phyloP scores from a whole-genome alignment of 805 yeast species.

The Hanseniaspora pseudoguilliermondii region DNA sequence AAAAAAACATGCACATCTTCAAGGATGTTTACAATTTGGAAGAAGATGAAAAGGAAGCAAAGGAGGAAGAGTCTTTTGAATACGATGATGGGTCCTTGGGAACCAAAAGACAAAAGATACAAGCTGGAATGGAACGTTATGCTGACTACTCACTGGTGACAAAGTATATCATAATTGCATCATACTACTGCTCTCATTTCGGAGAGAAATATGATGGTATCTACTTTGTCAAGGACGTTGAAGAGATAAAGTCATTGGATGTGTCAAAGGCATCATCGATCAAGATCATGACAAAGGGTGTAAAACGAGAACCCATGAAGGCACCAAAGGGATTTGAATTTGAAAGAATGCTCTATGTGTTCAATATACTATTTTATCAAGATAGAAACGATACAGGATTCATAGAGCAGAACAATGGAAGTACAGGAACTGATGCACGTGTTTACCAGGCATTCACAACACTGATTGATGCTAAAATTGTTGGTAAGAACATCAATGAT shows the following conservation, averaged over 20 bases:
- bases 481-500: conserved; percentile 10
- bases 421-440: conserved; percentile 1
- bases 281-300: not conserved
- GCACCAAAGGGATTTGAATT: conserved; percentile 10
- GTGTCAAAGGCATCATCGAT: not conserved
- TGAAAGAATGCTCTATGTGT: conserved; percentile 4
- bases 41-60: not conserved
- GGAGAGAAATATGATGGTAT: not conserved
- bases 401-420: not conserved
- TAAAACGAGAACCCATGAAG: not conserved
- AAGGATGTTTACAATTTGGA: not conserved
- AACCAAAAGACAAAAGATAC: not conserved
- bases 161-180: not conserved
- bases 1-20: not conserved
- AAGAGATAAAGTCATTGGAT: not conserved
- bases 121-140: not conserved
- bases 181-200: conserved; percentile 8
- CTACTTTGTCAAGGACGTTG: not conserved
- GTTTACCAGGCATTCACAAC: not conserved
- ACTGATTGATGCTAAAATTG: not conserved
- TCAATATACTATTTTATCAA: conserved; percentile 4
- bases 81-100: not conserved
- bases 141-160: not conserved
- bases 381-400: not conserved
- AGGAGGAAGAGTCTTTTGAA: not conserved